Evolutionary conservation across 192 early-diverging fungal species (phyloP).

Genomic region (Umbelopsis vinacea): DNA sequence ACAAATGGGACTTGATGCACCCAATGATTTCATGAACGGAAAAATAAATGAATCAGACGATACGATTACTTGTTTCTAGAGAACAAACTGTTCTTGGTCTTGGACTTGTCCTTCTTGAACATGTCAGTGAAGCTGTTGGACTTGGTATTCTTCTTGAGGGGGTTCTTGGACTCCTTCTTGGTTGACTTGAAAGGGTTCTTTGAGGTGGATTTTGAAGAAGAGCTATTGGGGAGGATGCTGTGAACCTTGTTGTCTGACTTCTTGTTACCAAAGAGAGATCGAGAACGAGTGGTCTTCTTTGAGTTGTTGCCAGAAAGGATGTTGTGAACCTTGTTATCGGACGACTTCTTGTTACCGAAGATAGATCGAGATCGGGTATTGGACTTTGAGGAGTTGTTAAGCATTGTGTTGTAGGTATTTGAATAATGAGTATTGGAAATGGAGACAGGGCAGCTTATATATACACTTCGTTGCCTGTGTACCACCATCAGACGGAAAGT

Average conservation of each 20-base stretch:
- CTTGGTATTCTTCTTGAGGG: background rate
- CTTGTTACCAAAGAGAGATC: conserved; percentile 2
- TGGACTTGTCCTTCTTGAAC: background rate
- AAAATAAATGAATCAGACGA: background rate
- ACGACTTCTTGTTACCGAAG: conserved; percentile 11
- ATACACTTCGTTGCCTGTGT: background rate
- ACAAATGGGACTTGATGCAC: background rate
- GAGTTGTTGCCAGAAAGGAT: background rate
- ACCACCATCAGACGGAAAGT: background rate
- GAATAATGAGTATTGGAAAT: background rate
- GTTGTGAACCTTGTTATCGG: conserved; percentile 7
- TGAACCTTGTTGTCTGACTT: conserved; percentile 19
- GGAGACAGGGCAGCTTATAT: background rate
- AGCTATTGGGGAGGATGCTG: background rate
- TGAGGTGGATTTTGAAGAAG: background rate
- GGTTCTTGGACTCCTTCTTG: background rate
- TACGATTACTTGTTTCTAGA: background rate
- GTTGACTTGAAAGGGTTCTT: background rate
- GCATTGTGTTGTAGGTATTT: background rate
- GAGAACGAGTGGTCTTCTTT: background rate
- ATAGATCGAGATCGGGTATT: background rate
- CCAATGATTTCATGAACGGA: background rate
- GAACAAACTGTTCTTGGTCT: conserved; percentile 7
- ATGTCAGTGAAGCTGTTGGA: conserved; percentile 16
- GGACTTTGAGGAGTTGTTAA: background rate